A percentile compares a stretch with the other conserved stretches of the same genome.
Conservation (phyloP, 2,329 filamentous ascomycete species). For the Alternaria triticina region DNA sequence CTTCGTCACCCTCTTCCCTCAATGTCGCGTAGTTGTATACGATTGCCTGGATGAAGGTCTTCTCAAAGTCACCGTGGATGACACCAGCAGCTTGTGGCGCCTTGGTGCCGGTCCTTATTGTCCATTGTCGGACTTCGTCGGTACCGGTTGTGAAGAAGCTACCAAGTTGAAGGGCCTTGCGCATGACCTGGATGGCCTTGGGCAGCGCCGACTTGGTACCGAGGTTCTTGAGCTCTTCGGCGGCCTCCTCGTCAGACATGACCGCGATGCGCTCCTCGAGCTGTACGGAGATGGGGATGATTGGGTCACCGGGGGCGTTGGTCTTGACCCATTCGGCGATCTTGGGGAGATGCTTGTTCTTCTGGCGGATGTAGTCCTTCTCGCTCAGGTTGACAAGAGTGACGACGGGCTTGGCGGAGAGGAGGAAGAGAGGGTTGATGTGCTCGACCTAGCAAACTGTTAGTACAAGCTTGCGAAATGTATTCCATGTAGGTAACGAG, state of each 20-base stretch:
- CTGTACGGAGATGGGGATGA: constrained; percentile 90
- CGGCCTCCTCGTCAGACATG: constrained; percentile 77
- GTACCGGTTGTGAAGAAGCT: constrained; percentile 97
- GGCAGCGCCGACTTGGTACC: constrained; percentile 87
- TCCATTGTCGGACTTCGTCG: constrained; percentile 99
- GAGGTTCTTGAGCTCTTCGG: constrained; percentile 87
- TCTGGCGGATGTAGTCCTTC: constrained; percentile 96
- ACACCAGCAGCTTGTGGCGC: constrained; percentile 97
- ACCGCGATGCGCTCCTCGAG: constrained; percentile 91
- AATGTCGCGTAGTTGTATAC: constrained; percentile 88
- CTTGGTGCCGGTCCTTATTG: constrained; percentile 92
- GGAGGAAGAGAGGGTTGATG: constrained; percentile 94
- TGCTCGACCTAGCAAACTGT: constrained; percentile 76
- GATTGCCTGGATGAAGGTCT: constrained; percentile 97
- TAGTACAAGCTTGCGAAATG: constrained; percentile 25
- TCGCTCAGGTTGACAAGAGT: constrained; percentile 97
- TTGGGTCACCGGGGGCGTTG: constrained; percentile 83
- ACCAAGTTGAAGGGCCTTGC: constrained; percentile 84
- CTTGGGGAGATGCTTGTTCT: constrained; percentile 98
- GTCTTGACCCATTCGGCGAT: constrained; percentile 95
- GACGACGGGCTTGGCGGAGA: constrained; percentile 96
- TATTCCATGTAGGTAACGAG: constrained; percentile 1
- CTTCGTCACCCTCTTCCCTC: constrained; percentile 88
- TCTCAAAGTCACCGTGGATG: constrained; percentile 98
- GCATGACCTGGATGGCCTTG: constrained; percentile 92